Conservation (phyloP, 805 yeast species). For the Candida incommunis region DNA sequence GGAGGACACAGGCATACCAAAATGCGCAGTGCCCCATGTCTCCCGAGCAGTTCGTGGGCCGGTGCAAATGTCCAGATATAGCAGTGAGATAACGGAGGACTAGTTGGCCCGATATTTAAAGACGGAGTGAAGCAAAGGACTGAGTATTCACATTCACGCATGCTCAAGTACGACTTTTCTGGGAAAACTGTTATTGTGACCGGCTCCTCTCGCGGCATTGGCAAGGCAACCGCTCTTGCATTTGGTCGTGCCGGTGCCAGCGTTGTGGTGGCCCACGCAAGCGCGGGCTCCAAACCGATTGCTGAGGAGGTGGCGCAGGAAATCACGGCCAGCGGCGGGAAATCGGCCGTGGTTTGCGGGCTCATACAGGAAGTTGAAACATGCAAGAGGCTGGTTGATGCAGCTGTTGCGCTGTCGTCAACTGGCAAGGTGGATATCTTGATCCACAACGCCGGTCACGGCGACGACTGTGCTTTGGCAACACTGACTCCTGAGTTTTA, state of each 20-base stretch:
- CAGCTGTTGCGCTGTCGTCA: neutral
- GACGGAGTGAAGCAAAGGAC: neutral
- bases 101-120: too few relatives aligned
- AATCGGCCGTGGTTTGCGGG: neutral
- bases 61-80: too few relatives aligned
- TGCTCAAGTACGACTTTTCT: neutral
- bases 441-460: neutral
- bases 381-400: neutral
- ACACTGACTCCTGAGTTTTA: neutral
- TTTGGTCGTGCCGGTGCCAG: slow-evolving; percentile 36
- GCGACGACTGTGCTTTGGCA: neutral
- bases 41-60: too few relatives aligned
- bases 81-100: too few relatives aligned
- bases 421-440: neutral
- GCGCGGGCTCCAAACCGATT: neutral
- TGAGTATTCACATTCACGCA: neutral
- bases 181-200: slow-evolving; percentile 22
- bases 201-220: slow-evolving; percentile 56
- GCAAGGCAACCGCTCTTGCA: slow-evolving; percentile 34
- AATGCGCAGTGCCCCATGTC: too few relatives aligned
- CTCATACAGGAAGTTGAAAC: neutral
- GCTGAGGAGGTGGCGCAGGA: neutral
- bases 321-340: neutral
- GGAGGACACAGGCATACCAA: too few relatives aligned
- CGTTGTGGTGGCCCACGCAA: slow-evolving; percentile 18